Evolutionary conservation across 306 rosid genomes (phyloP).

Genomic region (Boehmeria nivea): DNA sequence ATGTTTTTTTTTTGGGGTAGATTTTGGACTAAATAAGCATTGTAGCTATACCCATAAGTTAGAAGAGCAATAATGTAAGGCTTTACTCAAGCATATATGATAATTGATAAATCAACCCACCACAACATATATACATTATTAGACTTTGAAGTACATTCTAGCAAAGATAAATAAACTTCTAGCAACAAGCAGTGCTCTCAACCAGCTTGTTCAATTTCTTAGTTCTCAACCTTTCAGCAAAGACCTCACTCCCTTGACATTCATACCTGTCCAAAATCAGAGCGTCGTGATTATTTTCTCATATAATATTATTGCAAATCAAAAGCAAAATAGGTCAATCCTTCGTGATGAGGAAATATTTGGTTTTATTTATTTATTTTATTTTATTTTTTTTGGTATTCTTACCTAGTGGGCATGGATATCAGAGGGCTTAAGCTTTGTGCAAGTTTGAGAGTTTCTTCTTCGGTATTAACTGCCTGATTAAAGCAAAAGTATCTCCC

Average conservation of each 20-base stretch:
- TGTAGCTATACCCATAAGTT: too few relatives aligned
- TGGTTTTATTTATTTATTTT: too few relatives aligned
- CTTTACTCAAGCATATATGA: neutral
- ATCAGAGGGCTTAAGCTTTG: conserved; percentile 33
- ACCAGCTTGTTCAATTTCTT: conserved; percentile 25
- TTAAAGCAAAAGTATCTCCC: conserved; percentile 42
- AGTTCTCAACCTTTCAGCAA: conserved; percentile 27
- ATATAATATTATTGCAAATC: too few relatives aligned
- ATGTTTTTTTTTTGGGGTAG: too few relatives aligned
- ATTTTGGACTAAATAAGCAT: too few relatives aligned
- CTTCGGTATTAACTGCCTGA: conserved; percentile 30
- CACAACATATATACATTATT: too few relatives aligned
- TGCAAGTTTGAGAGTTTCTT: conserved; percentile 36
- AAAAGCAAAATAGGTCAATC: too few relatives aligned
- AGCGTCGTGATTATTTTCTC: too few relatives aligned
- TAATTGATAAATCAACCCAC: neutral
- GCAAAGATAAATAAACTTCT: too few relatives aligned
- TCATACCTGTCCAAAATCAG: conserved; percentile 24
- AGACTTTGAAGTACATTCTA: too few relatives aligned
- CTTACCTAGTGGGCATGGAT: conserved; percentile 37
- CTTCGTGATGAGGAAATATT: too few relatives aligned
- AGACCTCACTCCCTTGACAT: conserved; percentile 26
- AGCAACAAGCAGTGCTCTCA: conserved; percentile 18
- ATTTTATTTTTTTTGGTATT: neutral
- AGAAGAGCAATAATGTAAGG: neutral